phyloP scores from a whole-genome alignment of 2,329 filamentous ascomycete genomes.

The Aspergillus sp. region DNA sequence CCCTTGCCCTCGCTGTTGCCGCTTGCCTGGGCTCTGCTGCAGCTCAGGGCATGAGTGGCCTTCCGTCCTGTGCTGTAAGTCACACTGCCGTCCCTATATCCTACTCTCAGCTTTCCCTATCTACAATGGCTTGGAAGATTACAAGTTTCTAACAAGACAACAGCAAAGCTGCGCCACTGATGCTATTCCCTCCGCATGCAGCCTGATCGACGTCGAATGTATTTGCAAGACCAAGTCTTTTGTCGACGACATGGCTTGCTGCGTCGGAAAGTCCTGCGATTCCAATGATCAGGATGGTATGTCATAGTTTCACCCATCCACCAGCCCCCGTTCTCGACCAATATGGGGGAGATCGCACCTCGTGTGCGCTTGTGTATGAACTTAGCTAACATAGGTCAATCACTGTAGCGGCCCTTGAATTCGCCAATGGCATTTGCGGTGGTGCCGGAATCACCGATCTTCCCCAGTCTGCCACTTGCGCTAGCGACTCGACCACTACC shows the following conservation, averaged over 20 bases:
- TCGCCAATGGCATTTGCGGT: constrained; percentile 40
- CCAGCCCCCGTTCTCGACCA: not conserved
- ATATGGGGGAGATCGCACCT: not conserved
- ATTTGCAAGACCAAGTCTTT: constrained; percentile 51
- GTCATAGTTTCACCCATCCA: constrained; percentile 1
- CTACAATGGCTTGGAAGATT: not conserved
- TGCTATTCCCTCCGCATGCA: constrained; percentile 42
- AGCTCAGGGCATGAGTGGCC: constrained; percentile 47
- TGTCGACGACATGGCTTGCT: constrained; percentile 51
- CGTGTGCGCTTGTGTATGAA: not conserved
- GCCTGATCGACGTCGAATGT: constrained; percentile 46
- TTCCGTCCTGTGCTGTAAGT: constrained; percentile 60
- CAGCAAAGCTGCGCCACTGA: constrained; percentile 43
- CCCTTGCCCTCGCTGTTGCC: constrained; percentile 54
- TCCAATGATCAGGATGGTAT: constrained; percentile 42
- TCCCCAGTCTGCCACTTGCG: constrained; percentile 33
- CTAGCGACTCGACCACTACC: constrained; percentile 13
- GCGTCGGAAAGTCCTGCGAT: constrained; percentile 47
- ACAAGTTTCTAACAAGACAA: constrained; percentile 3
- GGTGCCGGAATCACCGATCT: constrained; percentile 38
- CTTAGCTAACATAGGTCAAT: constrained; percentile 8
- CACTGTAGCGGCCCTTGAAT: constrained; percentile 33
- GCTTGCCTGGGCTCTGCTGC: constrained; percentile 50
- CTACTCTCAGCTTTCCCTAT: not conserved
- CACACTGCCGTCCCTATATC: not conserved